Base-by-base conservation (phyloP, 768 basidiomycete genomes). In the Russula griseocarnosa region DNA sequence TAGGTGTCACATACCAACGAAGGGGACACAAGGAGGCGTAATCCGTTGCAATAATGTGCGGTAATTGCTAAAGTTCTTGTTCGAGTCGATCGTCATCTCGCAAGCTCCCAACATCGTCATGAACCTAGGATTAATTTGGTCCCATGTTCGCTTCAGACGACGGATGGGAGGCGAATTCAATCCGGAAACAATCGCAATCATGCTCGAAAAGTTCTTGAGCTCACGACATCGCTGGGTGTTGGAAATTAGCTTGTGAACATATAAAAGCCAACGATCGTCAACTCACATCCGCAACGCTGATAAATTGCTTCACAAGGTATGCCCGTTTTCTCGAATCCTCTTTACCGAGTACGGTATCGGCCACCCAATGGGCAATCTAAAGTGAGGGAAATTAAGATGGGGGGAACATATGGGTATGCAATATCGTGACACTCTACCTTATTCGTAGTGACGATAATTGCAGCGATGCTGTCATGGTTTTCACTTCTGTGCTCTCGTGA, bases 171-270 rank as follows among this genome's bases (percentile, higher is more conserved):
- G 90, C 0, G 92, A 92, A 69, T 96, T 95, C 58, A 98, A 79
- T 8, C 94, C 96, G 16, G 96, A 96, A 42, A 94, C 87, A 61
- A 98, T 90, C 38, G 94, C 94, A 63, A 94, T 92, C 87, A 98
- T 92, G n/a, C 87, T 91, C 22, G 94, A 95, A 76, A 93, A 98
- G 76, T 98, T 98, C 74, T 95, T 91, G 68, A 98, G 76, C 20
- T 76, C 74, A 52, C 92, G 90, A 73, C 95, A 96, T 34, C 92
- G 90, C 95, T 98, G 67, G 9, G 13, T 18, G 40, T 51, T 11
- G 26, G 14, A 36, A 36, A 57, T 63, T 26, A 58, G 16, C 50
- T 9, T 52, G 61, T 67, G n/a, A 59, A 53, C 20, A 66, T 51
- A 55, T 24, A 63, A 55, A 24, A 22, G 65, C 20, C n/a, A 13